Evolutionary conservation across 345 rosid species (phyloP).

Genomic region (Populus nigra): DNA sequence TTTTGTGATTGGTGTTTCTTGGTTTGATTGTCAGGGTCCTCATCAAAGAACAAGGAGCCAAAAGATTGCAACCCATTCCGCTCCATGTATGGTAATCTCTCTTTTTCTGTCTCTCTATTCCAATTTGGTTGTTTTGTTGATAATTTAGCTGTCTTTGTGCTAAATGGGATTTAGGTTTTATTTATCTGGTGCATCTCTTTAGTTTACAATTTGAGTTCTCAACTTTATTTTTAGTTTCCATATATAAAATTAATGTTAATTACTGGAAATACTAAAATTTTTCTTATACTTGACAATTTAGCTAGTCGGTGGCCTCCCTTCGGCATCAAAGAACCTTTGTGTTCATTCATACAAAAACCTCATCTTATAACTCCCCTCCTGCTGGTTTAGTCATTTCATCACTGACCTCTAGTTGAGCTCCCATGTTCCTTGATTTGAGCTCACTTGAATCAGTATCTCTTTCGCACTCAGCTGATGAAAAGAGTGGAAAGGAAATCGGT

Average conservation of each 20-base stretch:
- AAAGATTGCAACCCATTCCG: slow-evolving; percentile 42
- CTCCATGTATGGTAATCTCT: slow-evolving; percentile 46
- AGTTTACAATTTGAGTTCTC: not conserved
- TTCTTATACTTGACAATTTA: not conserved
- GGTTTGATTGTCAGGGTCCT: slow-evolving; percentile 52
- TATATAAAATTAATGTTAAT: not conserved
- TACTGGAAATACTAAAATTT: not conserved
- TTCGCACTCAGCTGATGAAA: not conserved
- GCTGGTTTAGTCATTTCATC: not conserved
- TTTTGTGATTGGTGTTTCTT: slow-evolving; percentile 10
- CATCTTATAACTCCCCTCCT: not conserved
- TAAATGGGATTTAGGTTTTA: slow-evolving; percentile 5
- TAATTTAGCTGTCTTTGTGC: not conserved
- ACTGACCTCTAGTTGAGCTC: not conserved
- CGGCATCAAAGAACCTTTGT: not conserved
- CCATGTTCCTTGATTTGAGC: not conserved
- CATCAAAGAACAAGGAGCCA: slow-evolving; percentile 48
- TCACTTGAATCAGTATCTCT: not conserved
- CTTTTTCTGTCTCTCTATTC: not conserved
- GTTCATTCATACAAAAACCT: not conserved
- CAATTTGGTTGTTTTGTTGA: not conserved
- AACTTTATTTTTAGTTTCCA: not conserved
- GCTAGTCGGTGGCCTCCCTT: not conserved
- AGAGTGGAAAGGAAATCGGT: not conserved
- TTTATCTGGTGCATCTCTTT: not conserved